A percentile compares a stretch with the other conserved stretches of the same genome.
These are phyloP conservation scores for Bryum argenteum DNA, from an alignment of 225 moss, liverwort and hornwort species.

Conservation along the genomic window DNA sequence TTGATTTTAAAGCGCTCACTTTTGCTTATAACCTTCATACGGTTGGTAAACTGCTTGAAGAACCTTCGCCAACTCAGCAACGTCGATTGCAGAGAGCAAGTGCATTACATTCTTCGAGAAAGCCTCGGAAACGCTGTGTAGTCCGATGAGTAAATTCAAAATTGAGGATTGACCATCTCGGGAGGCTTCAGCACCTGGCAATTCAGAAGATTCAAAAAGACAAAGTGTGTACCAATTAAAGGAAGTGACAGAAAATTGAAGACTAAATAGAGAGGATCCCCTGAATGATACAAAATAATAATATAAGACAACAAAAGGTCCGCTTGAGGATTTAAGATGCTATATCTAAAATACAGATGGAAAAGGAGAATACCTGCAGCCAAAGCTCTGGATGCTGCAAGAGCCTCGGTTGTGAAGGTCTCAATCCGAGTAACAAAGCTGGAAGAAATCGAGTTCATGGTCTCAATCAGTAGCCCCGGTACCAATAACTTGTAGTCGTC, in stretches of 20 bases:
- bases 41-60: slow-evolving; percentile 84
- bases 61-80: slow-evolving; percentile 77
- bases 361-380: slow-evolving; percentile 46
- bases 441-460: slow-evolving; percentile 85
- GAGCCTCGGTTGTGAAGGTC: slow-evolving; percentile 76
- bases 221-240: slow-evolving; percentile 17
- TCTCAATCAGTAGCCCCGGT: slow-evolving; percentile 88
- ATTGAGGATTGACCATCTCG: slow-evolving; percentile 59
- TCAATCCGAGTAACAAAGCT: slow-evolving; percentile 90
- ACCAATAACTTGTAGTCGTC: slow-evolving; percentile 89
- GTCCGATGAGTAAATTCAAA: slow-evolving; percentile 70
- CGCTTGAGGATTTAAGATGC: not conserved
- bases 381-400: slow-evolving; percentile 46
- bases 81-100: slow-evolving; percentile 67
- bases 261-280: not conserved
- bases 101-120: slow-evolving; percentile 92
- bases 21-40: slow-evolving; percentile 87
- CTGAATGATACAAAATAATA: not conserved
- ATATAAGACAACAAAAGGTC: not conserved
- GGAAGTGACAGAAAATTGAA: slow-evolving; percentile 10
- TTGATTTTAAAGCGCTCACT: slow-evolving; percentile 45
- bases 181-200: slow-evolving; percentile 53
- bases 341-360: not conserved
- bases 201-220: slow-evolving; percentile 32
- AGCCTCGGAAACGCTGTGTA: slow-evolving; percentile 81